A percentile compares a stretch with the other conserved stretches of the same genome.
phyloP scores from a whole-genome alignment of 2,329 filamentous ascomycete genomes.

The Aureobasidium sp. region DNA sequence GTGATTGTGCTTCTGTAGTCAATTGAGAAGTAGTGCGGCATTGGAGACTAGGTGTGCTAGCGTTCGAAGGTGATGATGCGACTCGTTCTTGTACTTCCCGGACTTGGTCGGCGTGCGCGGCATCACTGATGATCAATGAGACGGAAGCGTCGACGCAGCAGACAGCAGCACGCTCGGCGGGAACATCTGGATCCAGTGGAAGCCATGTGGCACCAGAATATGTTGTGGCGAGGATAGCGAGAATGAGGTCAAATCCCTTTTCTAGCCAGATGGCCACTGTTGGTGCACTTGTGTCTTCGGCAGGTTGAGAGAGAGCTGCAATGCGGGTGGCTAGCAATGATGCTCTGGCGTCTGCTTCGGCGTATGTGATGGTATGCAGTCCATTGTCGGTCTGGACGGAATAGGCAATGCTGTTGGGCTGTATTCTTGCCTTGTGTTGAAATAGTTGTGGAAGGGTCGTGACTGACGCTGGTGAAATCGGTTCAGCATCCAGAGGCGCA shows the following conservation, averaged over 20 bases:
- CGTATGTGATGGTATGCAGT: background rate
- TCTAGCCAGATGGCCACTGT: constrained; percentile 1
- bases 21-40: background rate
- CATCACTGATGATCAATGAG: background rate
- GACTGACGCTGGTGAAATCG: background rate
- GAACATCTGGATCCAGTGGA: background rate
- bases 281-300: background rate
- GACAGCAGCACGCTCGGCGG: background rate
- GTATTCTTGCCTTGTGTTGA: background rate
- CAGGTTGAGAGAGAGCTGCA: background rate
- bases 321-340: background rate
- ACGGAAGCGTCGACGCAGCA: background rate
- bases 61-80: background rate
- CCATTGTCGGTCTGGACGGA: background rate
- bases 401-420: background rate
- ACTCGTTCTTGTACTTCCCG: background rate
- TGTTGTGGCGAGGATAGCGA: background rate
- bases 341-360: background rate
- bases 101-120: background rate
- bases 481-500: background rate
- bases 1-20: background rate
- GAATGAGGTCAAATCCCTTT: background rate
- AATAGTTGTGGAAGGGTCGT: background rate
- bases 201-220: constrained; percentile 1
- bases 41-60: background rate